These are phyloP conservation scores for Fusarium austroafricanum DNA, from an alignment of 2,329 filamentous ascomycete genomes.

Conservation along the genomic window DNA sequence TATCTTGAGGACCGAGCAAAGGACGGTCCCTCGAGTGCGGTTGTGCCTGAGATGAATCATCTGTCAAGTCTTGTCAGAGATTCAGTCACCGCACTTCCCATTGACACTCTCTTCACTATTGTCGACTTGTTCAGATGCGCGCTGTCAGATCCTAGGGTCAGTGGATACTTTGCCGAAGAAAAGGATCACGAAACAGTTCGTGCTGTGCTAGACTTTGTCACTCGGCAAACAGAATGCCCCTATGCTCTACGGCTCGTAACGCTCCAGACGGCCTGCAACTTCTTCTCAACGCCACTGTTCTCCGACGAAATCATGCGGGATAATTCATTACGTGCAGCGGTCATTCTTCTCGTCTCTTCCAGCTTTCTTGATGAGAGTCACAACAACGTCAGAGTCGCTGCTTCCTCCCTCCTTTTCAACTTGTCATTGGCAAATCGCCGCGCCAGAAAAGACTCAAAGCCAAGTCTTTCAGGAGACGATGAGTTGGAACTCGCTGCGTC, in stretches of 20 bases:
- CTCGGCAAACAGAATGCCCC: slow-evolving; percentile 68
- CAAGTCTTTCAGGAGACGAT: slow-evolving; percentile 73
- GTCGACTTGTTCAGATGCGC: slow-evolving; percentile 87
- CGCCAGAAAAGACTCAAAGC: slow-evolving; percentile 66
- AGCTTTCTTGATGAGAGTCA: slow-evolving; percentile 83
- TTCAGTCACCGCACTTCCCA: slow-evolving; percentile 66
- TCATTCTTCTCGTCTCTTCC: slow-evolving; percentile 78
- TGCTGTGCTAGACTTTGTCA: slow-evolving; percentile 70
- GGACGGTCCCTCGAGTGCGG: slow-evolving; percentile 71
- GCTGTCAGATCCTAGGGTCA: slow-evolving; percentile 81
- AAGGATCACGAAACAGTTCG: slow-evolving; percentile 70
- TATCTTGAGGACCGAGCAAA: slow-evolving; percentile 76
- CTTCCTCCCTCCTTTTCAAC: slow-evolving; percentile 87
- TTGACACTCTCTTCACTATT: slow-evolving; percentile 78
- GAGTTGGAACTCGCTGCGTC: slow-evolving; percentile 87
- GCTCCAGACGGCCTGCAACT: slow-evolving; percentile 84
- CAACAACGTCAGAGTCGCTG: slow-evolving; percentile 80
- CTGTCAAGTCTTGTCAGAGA: slow-evolving; percentile 72
- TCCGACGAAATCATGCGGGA: slow-evolving; percentile 70
- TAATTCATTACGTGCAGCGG: slow-evolving; percentile 62
- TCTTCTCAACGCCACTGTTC: slow-evolving; percentile 82
- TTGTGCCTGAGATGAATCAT: slow-evolving; percentile 75
- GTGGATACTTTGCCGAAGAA: slow-evolving; percentile 86
- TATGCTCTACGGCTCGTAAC: slow-evolving; percentile 88
- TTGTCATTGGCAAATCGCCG: slow-evolving; percentile 77